These are phyloP conservation scores for Ziziphus jujuba DNA, from an alignment of 306 rosid genomes.

Conservation along the genomic window DNA sequence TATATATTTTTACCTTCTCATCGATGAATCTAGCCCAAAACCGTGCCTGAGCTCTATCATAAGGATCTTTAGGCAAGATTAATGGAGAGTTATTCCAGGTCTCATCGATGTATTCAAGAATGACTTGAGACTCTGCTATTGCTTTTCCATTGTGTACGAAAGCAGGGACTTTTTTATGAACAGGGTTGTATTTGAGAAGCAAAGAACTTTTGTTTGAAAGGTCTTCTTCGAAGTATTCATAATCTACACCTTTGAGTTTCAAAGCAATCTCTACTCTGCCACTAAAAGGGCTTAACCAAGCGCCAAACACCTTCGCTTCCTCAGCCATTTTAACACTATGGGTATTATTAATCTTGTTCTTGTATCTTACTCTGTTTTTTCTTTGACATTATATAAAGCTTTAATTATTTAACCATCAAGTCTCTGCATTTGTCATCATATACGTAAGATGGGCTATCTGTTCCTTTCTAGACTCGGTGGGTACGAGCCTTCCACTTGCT, in stretches of 20 bases:
- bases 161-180: slow-evolving; percentile 53
- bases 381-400: too few species aligned
- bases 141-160: slow-evolving; percentile 50
- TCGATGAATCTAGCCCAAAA: slow-evolving; percentile 65
- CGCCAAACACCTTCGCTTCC: slow-evolving; percentile 39
- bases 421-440: too few species aligned
- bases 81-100: slow-evolving; percentile 37
- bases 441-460: too few species aligned
- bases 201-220: slow-evolving; percentile 32
- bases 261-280: slow-evolving; percentile 48
- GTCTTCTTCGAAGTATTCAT: slow-evolving; percentile 39
- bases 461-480: too few species aligned
- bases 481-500: too few species aligned
- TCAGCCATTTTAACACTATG: too few species aligned
- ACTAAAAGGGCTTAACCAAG: slow-evolving; percentile 41
- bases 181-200: slow-evolving; percentile 55
- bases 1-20: slow-evolving; percentile 52
- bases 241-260: slow-evolving; percentile 51
- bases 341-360: too few species aligned
- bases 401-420: too few species aligned
- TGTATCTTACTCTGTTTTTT: too few species aligned
- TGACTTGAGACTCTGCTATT: slow-evolving; percentile 55
- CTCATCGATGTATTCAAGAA: slow-evolving; percentile 52
- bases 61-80: slow-evolving; percentile 49
- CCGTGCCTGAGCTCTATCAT: slow-evolving; percentile 46